Evolutionary conservation across 2,329 filamentous ascomycete genomes (phyloP).

Genomic region (Fusarium acutatum): DNA sequence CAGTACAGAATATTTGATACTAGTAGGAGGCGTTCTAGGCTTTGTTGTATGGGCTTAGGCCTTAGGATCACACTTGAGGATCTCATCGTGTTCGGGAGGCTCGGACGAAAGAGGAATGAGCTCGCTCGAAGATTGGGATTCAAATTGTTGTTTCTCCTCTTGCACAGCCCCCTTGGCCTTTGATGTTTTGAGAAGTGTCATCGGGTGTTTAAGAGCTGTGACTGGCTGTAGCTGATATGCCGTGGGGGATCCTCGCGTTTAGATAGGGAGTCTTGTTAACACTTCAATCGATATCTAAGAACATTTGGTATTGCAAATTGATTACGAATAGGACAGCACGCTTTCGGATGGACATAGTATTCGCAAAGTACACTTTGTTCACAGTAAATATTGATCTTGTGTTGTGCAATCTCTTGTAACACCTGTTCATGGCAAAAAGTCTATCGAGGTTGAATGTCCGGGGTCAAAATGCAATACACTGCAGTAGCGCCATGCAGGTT

Average conservation of each 20-base stretch:
- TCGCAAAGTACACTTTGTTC: neutral
- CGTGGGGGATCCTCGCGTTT: slow-evolving; percentile 26
- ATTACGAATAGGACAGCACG: neutral
- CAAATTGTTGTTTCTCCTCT: slow-evolving; percentile 20
- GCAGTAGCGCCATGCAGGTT: slow-evolving; percentile 38
- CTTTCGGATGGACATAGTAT: neutral
- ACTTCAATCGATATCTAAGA: neutral
- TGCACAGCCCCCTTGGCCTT: slow-evolving; percentile 32
- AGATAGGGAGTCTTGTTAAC: neutral
- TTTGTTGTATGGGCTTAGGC: slow-evolving; percentile 6
- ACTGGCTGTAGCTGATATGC: slow-evolving; percentile 19
- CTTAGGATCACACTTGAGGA: neutral
- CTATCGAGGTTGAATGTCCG: slow-evolving; percentile 6
- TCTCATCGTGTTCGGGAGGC: slow-evolving; percentile 10
- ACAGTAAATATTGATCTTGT: neutral
- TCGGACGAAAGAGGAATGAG: slow-evolving; percentile 17
- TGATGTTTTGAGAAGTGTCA: slow-evolving; percentile 14
- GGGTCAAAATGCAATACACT: slow-evolving; percentile 28
- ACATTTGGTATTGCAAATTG: too few relatives aligned
- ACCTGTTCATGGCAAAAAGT: slow-evolving; percentile 8
- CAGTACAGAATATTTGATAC: neutral
- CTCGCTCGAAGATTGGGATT: slow-evolving; percentile 4
- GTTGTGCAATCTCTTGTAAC: neutral
- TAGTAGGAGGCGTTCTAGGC: neutral
- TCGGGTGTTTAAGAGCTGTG: slow-evolving; percentile 14